Conservation (phyloP, 2,329 filamentous ascomycete genomes). For the Pseudovirgaria hyperparasitica region DNA sequence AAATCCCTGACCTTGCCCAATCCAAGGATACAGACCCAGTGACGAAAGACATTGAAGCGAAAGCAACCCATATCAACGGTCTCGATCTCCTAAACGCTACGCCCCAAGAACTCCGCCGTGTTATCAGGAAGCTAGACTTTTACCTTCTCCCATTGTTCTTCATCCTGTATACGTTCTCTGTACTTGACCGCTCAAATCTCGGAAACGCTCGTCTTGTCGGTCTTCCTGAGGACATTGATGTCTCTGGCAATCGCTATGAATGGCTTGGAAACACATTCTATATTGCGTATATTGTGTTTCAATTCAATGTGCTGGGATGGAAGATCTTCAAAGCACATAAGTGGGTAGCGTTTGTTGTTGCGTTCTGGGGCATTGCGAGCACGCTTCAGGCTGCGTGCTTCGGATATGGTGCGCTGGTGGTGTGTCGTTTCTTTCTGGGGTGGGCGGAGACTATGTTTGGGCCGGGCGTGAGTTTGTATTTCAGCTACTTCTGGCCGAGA, state of each 20-base stretch:
- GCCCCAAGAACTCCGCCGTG: too few relatives aligned
- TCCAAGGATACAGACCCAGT: too few relatives aligned
- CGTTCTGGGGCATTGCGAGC: slow-evolving; percentile 35
- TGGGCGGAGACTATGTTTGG: slow-evolving; percentile 20
- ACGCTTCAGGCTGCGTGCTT: slow-evolving; percentile 32
- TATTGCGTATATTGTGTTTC: slow-evolving; percentile 26
- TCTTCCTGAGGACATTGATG: slow-evolving; percentile 36
- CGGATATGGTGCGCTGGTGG: slow-evolving; percentile 36
- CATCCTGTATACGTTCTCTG: slow-evolving; percentile 26
- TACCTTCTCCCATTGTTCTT: slow-evolving; percentile 1
- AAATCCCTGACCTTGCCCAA: too few relatives aligned
- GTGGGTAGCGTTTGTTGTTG: slow-evolving; percentile 30
- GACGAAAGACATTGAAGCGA: too few relatives aligned
- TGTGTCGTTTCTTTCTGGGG: slow-evolving; percentile 36
- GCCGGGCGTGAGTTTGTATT: slow-evolving; percentile 6
- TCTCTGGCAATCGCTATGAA: slow-evolving; percentile 34
- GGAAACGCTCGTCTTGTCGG: slow-evolving; percentile 43
- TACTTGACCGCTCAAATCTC: slow-evolving; percentile 39
- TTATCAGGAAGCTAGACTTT: slow-evolving; percentile 1
- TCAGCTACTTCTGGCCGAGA: slow-evolving; percentile 3
- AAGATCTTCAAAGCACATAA: slow-evolving; percentile 19
- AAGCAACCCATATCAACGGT: too few relatives aligned
- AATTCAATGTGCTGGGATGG: slow-evolving; percentile 11
- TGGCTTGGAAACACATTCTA: slow-evolving; percentile 43
- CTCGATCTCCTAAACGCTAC: too few relatives aligned